Conservation (phyloP, 352 stramenopile genomes). For the Phytophthora sp. region DNA sequence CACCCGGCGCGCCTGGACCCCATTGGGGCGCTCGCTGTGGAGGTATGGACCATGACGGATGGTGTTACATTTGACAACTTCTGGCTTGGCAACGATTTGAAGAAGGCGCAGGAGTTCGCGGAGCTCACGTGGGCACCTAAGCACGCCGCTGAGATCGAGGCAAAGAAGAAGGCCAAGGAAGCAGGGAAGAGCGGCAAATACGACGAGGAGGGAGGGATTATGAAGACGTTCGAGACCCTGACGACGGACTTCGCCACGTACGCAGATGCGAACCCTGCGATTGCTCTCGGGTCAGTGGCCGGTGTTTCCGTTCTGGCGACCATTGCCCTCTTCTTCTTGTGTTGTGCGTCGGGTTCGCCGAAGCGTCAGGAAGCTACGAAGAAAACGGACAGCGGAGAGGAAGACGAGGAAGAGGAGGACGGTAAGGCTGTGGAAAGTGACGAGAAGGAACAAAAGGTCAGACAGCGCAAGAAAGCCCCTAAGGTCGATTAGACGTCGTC, state of each 20-base stretch:
- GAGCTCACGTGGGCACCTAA: constrained; percentile 80
- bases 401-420: constrained; percentile 48
- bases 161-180: constrained; percentile 56
- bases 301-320: constrained; percentile 50
- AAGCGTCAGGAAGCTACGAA: constrained; percentile 33
- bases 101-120: constrained; percentile 82
- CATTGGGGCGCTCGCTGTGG: constrained; percentile 90
- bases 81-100: constrained; percentile 86
- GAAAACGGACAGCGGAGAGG: constrained; percentile 38
- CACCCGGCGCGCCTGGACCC: constrained; percentile 84
- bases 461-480: constrained; percentile 82
- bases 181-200: constrained; percentile 38
- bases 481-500: constrained; percentile 50
- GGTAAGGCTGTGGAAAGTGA: constrained; percentile 47
- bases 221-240: constrained; percentile 49
- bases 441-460: constrained; percentile 59
- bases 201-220: constrained; percentile 58
- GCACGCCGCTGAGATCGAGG: constrained; percentile 65
- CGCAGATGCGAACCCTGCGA: constrained; percentile 60
- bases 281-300: constrained; percentile 53
- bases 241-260: constrained; percentile 55
- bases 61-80: constrained; percentile 95
- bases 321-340: constrained; percentile 63
- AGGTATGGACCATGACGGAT: constrained; percentile 92
- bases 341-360: constrained; percentile 46